phyloP scores from a whole-genome alignment of 345 rosid species.

The Rhizophora mangle region DNA sequence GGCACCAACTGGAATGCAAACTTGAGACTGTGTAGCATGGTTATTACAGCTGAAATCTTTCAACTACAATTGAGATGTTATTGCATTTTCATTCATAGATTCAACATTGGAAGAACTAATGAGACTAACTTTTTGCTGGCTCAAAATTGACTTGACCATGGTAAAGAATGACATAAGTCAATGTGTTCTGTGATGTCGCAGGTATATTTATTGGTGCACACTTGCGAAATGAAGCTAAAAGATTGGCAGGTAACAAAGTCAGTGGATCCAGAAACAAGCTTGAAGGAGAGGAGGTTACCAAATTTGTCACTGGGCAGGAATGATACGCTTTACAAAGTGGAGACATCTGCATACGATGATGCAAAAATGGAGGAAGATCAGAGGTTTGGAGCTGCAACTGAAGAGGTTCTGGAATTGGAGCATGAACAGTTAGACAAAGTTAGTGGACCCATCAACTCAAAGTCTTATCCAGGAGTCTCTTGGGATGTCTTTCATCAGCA shows the following conservation, averaged over 20 bases:
- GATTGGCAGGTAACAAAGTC: conserved; percentile 23
- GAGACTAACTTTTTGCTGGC: background rate
- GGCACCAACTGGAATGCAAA: too few species aligned
- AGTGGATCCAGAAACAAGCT: conserved; percentile 22
- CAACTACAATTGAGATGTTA: background rate
- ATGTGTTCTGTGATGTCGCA: conserved; percentile 22
- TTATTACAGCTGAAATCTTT: conserved; percentile 1
- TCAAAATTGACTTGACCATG: background rate
- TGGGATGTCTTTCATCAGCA: conserved; percentile 88
- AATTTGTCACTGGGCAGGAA: conserved; percentile 31
- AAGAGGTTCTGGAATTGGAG: conserved; percentile 11
- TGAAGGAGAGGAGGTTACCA: conserved; percentile 30
- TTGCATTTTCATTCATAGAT: background rate
- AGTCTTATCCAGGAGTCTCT: conserved; percentile 44
- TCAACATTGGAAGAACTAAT: background rate
- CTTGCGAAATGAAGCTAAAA: conserved; percentile 40
- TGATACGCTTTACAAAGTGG: conserved; percentile 26
- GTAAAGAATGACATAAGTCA: conserved; percentile 3
- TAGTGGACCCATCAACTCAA: background rate
- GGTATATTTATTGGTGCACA: conserved; percentile 68
- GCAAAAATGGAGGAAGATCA: conserved; percentile 30
- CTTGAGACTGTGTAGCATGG: background rate
- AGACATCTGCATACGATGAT: conserved; percentile 26
- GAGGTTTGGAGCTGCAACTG: background rate
- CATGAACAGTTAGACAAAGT: conserved; percentile 20